Conservation (phyloP, 805 yeast genomes). For the Starmerella floricola region DNA sequence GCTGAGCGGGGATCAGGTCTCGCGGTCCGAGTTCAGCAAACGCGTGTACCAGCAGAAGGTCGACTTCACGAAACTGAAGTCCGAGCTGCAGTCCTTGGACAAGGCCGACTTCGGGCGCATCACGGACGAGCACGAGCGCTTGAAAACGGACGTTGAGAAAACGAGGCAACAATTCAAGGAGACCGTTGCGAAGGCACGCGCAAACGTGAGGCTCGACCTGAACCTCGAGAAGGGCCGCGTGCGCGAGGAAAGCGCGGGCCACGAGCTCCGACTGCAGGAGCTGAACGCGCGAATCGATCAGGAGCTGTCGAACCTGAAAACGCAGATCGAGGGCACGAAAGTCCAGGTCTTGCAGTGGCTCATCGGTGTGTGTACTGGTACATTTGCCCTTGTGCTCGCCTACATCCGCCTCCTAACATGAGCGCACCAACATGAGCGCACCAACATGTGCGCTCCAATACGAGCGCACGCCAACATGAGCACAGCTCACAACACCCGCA, state of each 20-base stretch:
- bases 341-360: constrained; percentile 98
- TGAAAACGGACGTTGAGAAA: constrained; percentile 74
- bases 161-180: constrained; percentile 74
- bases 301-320: constrained; percentile 86
- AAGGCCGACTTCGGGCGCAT: constrained; percentile 70
- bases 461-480: no score
- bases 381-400: constrained; percentile 85
- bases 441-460: no score
- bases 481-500: no score
- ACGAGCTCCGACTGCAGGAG: constrained; percentile 86
- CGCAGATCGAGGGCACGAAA: constrained; percentile 89
- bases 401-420: constrained; percentile 70
- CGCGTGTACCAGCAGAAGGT: constrained; percentile 92
- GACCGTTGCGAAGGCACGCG: constrained; percentile 79
- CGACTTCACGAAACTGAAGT: constrained; percentile 87
- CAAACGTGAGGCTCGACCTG: constrained; percentile 80
- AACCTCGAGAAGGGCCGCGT: constrained; percentile 91
- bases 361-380: constrained; percentile 96
- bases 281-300: constrained; percentile 91
- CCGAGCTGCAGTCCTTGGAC: constrained; percentile 81
- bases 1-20: constrained; percentile 66
- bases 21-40: constrained; percentile 69
- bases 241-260: constrained; percentile 84
- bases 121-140: constrained; percentile 75
- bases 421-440: no score